These are phyloP conservation scores for Phoenix dactylifera DNA, from an alignment of 176 grass and related monocot species.

Conservation along the genomic window DNA sequence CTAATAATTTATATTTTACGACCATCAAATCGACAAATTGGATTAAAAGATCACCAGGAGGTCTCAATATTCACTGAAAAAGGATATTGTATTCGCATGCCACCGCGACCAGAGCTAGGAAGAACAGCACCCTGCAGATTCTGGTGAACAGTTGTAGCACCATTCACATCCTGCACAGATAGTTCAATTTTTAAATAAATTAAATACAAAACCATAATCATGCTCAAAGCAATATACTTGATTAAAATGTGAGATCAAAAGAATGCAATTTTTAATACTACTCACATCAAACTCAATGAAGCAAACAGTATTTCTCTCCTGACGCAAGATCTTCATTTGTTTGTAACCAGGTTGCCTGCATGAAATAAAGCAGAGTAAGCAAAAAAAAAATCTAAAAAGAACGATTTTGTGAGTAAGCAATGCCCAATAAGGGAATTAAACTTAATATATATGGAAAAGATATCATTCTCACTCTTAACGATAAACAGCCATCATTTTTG, in stretches of 20 bases:
- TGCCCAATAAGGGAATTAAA: too few species aligned
- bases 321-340: conserved; percentile 94
- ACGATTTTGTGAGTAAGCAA: conserved; percentile 3
- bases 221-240: too few species aligned
- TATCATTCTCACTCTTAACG: too few species aligned
- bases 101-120: conserved; percentile 95
- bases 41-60: neutral
- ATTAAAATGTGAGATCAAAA: too few species aligned
- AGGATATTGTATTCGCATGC: conserved; percentile 99
- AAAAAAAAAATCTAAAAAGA: conserved; percentile 3
- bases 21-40: neutral
- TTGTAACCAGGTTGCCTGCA: conserved; percentile 90
- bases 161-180: conserved; percentile 52
- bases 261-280: neutral
- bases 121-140: conserved; percentile 93
- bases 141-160: conserved; percentile 72
- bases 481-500: too few species aligned
- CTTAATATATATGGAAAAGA: too few species aligned
- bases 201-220: too few species aligned
- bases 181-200: too few species aligned
- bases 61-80: conserved; percentile 10
- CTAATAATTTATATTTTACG: too few species aligned
- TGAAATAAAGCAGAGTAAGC: neutral
- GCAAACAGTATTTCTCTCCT: conserved; percentile 97
- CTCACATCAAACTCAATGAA: conserved; percentile 96